phyloP scores from a whole-genome alignment of 176 grass and related monocot species.

The Microstegium vimineum region DNA sequence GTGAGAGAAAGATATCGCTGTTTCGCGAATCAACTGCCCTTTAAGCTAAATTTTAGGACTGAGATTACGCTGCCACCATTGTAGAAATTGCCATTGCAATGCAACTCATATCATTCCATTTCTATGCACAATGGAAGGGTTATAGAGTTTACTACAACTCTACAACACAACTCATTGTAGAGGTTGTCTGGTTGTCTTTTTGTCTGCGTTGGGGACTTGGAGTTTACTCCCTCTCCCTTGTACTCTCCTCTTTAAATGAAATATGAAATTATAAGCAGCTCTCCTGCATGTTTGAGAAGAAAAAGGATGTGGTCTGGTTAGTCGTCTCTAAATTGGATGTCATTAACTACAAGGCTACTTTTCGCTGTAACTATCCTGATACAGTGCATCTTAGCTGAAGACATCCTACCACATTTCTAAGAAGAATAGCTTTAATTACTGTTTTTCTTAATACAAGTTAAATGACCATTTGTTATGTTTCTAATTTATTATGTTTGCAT shows the following conservation, averaged over 20 bases:
- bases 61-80: neutral
- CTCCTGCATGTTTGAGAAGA: neutral
- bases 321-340: neutral
- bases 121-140: neutral
- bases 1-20: neutral
- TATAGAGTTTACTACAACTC: neutral
- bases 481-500: neutral
- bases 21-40: neutral
- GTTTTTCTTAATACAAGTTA: neutral
- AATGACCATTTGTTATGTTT: neutral
- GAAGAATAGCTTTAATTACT: neutral
- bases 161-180: neutral
- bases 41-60: neutral
- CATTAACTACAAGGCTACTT: neutral
- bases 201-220: neutral
- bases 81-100: neutral
- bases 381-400: neutral
- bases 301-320: neutral
- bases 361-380: constrained; percentile 1
- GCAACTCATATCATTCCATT: neutral
- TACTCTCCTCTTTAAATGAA: neutral
- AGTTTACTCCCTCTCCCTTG: neutral
- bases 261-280: neutral
- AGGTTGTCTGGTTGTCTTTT: neutral
- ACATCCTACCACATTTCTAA: neutral